Base-by-base conservation (phyloP, 2,329 filamentous ascomycete species). In the Nigrospora osmanthi region DNA sequence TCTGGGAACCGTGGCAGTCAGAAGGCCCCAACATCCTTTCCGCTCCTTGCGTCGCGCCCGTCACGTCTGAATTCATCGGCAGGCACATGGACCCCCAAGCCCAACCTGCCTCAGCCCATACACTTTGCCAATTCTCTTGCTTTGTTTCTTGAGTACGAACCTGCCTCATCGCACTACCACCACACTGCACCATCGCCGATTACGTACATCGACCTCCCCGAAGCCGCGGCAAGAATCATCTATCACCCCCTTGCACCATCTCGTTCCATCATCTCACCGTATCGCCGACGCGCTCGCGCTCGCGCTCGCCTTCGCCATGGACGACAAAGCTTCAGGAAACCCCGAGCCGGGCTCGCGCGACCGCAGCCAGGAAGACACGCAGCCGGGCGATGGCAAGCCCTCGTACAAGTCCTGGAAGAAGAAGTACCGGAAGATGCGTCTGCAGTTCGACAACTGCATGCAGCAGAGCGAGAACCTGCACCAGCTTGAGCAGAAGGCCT, bases 361-460 rank as follows among this genome's bases (percentile, higher is more conserved):
- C 38, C 55, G 59, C 38, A 54, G 60, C 28, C 57, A 57, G 35
- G 61, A 58, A 10, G 62, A 65, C 44, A 50, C 54, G 17, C 56
- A 56, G 32, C 63, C 61, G 58, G 58, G 54, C 47, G 70, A 73
- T 55, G 58, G 62, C 45, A 75, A 69, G 64, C 71, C 67, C 57
- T 76, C 70, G 4, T 80, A 83, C 64, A 83, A 80, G 59, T 85
- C 80, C 38, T 85, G 76, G 74, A 89, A 87, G 77, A 95, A 95
- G 70, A 98, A 98, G 73, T 98, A 94, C 65, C 85, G 86, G 57
- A 94, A 94, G 75, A 87, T 93, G 81, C 83, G 85, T 67, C 75
- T 85, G 61, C 72, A 75, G 28, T 94, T 93, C 59, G 86, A 93
- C 55, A 74, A 81, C 42, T 81, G 80, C 58, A 87, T 90, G 78